phyloP scores from a whole-genome alignment of 441 rosid genomes.

The Manihot esculenta region DNA sequence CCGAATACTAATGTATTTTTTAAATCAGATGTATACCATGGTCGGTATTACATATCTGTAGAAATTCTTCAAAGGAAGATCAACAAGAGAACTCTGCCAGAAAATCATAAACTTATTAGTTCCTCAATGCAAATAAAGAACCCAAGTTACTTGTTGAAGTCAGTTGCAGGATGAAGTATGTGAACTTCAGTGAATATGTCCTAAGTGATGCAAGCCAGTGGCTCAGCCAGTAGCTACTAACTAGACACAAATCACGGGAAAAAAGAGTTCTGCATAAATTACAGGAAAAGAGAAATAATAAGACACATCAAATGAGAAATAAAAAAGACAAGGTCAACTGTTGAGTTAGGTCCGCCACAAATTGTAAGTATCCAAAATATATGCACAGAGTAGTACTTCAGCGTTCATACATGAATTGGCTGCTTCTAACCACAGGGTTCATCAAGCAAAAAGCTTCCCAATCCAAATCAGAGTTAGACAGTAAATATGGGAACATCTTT shows the following conservation, averaged over 20 bases:
- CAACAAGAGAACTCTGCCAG: slow-evolving; percentile 95
- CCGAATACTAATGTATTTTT: slow-evolving; percentile 21
- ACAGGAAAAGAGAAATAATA: neutral
- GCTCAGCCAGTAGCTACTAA: neutral
- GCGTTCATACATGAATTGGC: neutral
- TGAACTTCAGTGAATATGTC: slow-evolving; percentile 9
- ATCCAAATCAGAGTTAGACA: neutral
- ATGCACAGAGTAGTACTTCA: neutral
- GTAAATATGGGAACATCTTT: neutral
- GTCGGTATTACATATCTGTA: slow-evolving; percentile 95
- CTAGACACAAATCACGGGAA: neutral
- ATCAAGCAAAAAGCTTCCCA: neutral
- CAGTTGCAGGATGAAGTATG: neutral
- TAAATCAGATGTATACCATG: slow-evolving; percentile 49
- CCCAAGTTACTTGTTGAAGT: neutral
- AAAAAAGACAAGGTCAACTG: neutral
- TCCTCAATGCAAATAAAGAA: slow-evolving; percentile 2
- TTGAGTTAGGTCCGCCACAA: neutral
- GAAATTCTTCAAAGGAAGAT: slow-evolving; percentile 98
- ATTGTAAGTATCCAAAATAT: too few relatives aligned
- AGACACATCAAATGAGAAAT: neutral
- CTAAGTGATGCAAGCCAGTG: neutral
- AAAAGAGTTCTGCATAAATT: neutral
- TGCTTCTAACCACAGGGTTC: neutral
- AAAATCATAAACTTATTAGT: slow-evolving; percentile 24